Evolutionary conservation across 768 basidiomycete species (phyloP), one percentile per base, ranked within the genome.

Genomic region (Lactifluus echinatus): DNA sequence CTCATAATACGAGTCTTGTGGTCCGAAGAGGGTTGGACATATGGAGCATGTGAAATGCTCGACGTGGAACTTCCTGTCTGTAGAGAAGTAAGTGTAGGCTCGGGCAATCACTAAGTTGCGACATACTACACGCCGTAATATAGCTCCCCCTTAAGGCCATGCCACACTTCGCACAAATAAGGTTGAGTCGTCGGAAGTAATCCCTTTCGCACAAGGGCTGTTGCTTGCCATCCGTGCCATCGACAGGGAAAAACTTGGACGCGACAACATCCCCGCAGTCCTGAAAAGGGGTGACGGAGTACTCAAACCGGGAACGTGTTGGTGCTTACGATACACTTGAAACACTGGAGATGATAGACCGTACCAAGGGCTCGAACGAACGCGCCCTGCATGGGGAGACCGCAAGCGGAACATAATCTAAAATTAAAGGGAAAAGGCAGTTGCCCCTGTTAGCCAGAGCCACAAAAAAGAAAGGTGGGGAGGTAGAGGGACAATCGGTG

Each of bases 11-110:
- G 93, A 96, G 73, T 98, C 96, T 68, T 95, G 91, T 4, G 95
- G 93, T 6, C 96, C 96, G 67, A 99, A 98, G 39, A 97, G 80
- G 14, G 89, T 94, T 47, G 95, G 81, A 73, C 96, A 98, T 56
- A 94, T 84, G 5, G 93, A 95, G 74, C 96, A 99, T 47, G 94
- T 96, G 70, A 99, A 99, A 70, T 98, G 96, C 74, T 99, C 96
- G 64, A 98, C 94, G 71, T 99, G 95, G 72, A 85, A 99, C 73
- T 99, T 99, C 78, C 93, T 92, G 76, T 88, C 94, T 97, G 71
- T 5, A 66, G n/a, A 44, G n/a, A 44, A 45, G 36, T 58, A 31
- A 57, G 10, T 50, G 34, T 28, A 48, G 28, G 53, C 51, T 46
- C 23, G 45, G 47, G 39, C 36, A 26, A 46, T 57, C 19, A 52